phyloP scores from a whole-genome alignment of 257 asterid species.

The Forsythia suspensa region DNA sequence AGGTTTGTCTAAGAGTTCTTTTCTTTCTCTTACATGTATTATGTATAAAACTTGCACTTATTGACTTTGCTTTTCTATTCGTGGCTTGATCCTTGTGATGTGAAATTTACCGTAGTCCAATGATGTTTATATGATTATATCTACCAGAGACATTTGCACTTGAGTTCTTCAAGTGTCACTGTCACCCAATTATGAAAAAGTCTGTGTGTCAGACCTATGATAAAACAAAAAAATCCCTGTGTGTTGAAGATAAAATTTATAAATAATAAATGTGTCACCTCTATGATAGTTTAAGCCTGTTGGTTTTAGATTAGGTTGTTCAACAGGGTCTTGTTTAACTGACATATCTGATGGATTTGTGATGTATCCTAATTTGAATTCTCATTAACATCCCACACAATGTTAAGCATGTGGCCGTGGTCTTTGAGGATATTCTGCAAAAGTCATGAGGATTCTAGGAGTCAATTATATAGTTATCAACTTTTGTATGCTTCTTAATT shows the following conservation, averaged over 20 bases:
- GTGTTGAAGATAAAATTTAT: neutral
- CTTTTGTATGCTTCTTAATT: neutral
- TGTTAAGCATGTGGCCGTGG: neutral
- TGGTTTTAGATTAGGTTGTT: neutral
- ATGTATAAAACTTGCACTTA: neutral
- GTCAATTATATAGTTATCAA: neutral
- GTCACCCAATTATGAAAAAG: neutral
- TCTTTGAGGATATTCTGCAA: neutral
- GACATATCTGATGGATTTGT: neutral
- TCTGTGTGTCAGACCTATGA: neutral
- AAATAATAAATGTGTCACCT: neutral
- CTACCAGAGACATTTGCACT: no score
- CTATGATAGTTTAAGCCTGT: neutral
- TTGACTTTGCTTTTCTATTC: neutral
- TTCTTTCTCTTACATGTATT: neutral
- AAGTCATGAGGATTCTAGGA: neutral
- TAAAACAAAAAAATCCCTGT: neutral
- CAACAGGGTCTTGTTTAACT: neutral
- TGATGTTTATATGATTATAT: neutral
- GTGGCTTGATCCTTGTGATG: neutral
- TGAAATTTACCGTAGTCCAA: neutral
- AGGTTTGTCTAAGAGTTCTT: conserved; percentile 39
- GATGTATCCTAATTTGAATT: neutral
- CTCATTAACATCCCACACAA: neutral
- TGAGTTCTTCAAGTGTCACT: neutral